Conservation (phyloP, 371 early-diverging fungal species). For the Cokeromyces recurvatus region DNA sequence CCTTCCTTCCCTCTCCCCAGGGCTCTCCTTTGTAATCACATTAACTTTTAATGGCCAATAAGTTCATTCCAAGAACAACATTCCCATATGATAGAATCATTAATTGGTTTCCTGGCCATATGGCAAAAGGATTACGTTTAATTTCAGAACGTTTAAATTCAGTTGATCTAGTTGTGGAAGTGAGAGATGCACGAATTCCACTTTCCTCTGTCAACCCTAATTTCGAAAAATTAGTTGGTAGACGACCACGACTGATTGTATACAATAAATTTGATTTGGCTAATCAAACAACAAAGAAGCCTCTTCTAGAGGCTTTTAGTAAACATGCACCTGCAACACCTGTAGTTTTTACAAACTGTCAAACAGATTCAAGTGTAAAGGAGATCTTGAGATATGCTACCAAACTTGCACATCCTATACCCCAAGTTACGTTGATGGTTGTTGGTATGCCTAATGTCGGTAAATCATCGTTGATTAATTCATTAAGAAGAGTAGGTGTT, state of each 20-base stretch:
- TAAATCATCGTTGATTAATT: slow-evolving; percentile 89
- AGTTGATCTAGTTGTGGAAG: slow-evolving; percentile 89
- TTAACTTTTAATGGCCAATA: slow-evolving; percentile 1
- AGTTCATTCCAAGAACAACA: slow-evolving; percentile 32
- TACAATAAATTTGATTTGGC: slow-evolving; percentile 94
- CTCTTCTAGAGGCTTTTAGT: slow-evolving; percentile 47
- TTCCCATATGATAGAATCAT: slow-evolving; percentile 69
- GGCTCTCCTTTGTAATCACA: too few species aligned
- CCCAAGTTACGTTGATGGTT: slow-evolving; percentile 67
- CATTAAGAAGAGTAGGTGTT: slow-evolving; percentile 70
- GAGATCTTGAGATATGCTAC: slow-evolving; percentile 61
- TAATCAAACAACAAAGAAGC: slow-evolving; percentile 43
- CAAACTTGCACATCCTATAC: slow-evolving; percentile 41
- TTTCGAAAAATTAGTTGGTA: slow-evolving; percentile 69
- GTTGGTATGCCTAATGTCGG: slow-evolving; percentile 97
- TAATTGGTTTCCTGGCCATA: slow-evolving; percentile 96
- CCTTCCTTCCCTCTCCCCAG: too few species aligned
- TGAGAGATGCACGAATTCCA: slow-evolving; percentile 92
- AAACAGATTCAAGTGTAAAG: slow-evolving; percentile 56
- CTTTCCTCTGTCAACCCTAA: slow-evolving; percentile 83
- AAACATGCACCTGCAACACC: slow-evolving; percentile 47
- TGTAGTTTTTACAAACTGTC: slow-evolving; percentile 72
- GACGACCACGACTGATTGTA: slow-evolving; percentile 72
- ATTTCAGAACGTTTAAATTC: slow-evolving; percentile 67
- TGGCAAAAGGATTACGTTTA: slow-evolving; percentile 80